Base-by-base conservation (phyloP, 176 grass and related monocot species). In the Lolium multiflorum region DNA sequence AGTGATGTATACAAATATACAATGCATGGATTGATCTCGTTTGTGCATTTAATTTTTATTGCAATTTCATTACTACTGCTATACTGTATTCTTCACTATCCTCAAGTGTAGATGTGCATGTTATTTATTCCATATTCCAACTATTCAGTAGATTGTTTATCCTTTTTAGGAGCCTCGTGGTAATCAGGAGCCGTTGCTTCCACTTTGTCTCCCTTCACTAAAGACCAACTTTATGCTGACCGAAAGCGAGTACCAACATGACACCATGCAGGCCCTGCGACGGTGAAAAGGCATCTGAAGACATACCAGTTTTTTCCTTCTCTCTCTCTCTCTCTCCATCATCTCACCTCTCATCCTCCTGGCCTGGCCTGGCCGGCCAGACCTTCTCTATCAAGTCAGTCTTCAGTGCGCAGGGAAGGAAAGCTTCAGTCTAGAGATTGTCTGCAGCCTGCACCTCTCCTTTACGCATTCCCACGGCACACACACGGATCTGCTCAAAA, bases 401-500 rank as follows among this genome's bases (percentile, higher is more conserved):
- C 51, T 39, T 78, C 62, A 35, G 43, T 38, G 62, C 59, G 70
- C 46, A 76, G 74, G 74, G 49, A 24, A 24, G 6, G 38, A 38
- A 71, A 35, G 63, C 52, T 64, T 22, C 46, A 8, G 3, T 12
- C n/a, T 24, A 46, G 47, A 51, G 69, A 76, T 76, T 50, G 37
- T 20, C 59, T 26, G 77, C 77, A 13, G 15, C 74, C 49, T 76
- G 74, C 25, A 31, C 83, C 80, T 76, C 85, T 81, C 43, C 67
- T 87, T 64, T 83, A 46, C 75, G 43, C 75, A 55, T 79, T 62
- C 87, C 74, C 87, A 84, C 63, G 10, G 31, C 80, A 47, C 63
- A 82, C 87, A 25, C 74, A 8, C 28, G 66, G 82, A 84, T 89
- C 58, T 89, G 88, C 70, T 73, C 77, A 89, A 89, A 81, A 71